phyloP scores from a whole-genome alignment of 2,329 filamentous ascomycete species.

The Talaromyces piceae region DNA sequence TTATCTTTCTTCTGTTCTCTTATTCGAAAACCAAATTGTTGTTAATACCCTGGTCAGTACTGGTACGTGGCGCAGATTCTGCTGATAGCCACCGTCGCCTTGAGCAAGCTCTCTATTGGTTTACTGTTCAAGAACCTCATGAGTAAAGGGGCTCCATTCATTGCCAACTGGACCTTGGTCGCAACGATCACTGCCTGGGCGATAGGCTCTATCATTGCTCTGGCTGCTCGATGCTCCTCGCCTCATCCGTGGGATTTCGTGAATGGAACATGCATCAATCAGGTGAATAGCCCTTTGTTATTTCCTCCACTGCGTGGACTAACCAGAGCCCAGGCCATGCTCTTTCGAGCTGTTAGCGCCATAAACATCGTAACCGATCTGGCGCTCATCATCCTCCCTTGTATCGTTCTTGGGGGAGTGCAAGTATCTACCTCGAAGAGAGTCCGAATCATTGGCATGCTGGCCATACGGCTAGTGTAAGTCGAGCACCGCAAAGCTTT shows the following conservation, averaged over 20 bases:
- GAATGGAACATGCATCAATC: slow-evolving; percentile 13
- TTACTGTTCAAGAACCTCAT: slow-evolving; percentile 16
- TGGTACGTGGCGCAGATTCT: slow-evolving; percentile 17
- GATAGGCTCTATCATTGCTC: slow-evolving; percentile 14
- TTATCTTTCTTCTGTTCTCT: not conserved
- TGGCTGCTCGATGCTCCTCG: slow-evolving; percentile 15
- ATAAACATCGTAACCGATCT: slow-evolving; percentile 15
- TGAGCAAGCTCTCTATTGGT: slow-evolving; percentile 16
- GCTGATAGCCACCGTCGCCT: slow-evolving; percentile 13
- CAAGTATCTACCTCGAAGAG: slow-evolving; percentile 14
- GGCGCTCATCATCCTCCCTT: slow-evolving; percentile 14
- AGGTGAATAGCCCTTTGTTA: slow-evolving; percentile 8
- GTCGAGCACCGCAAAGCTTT: not conserved
- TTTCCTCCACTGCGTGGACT: not conserved
- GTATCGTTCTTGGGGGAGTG: slow-evolving; percentile 14
- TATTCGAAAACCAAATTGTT: not conserved
- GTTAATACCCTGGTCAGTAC: slow-evolving; percentile 14
- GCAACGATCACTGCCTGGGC: slow-evolving; percentile 15
- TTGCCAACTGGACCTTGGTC: slow-evolving; percentile 14
- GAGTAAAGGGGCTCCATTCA: slow-evolving; percentile 10
- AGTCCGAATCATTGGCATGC: slow-evolving; percentile 14
- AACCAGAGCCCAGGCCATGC: slow-evolving; percentile 4
- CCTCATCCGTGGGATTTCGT: slow-evolving; percentile 16
- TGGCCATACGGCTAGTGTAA: slow-evolving; percentile 15
- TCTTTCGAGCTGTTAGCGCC: slow-evolving; percentile 13